Conservation (phyloP, 306 rosid genomes). For the Trifolium repens region DNA sequence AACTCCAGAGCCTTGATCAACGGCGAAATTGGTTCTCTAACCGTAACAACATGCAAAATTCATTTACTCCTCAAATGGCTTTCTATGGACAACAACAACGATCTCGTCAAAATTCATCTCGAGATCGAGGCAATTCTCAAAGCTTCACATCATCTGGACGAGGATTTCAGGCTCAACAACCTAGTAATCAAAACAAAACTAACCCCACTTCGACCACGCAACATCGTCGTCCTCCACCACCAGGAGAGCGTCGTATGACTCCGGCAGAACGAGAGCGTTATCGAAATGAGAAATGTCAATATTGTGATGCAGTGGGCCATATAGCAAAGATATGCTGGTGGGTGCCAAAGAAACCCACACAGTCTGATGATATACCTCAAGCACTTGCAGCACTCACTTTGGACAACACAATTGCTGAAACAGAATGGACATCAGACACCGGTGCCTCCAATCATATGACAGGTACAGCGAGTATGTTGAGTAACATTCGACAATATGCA, state of each 20-base stretch:
- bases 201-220: neutral
- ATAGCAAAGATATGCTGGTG: constrained; percentile 15
- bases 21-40: neutral
- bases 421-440: neutral
- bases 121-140: too few relatives aligned
- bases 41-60: neutral
- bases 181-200: neutral
- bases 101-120: too few relatives aligned
- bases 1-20: neutral
- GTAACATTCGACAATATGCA: neutral
- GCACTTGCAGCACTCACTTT: constrained; percentile 5
- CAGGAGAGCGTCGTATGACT: neutral
- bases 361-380: neutral
- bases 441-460: constrained; percentile 16
- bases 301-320: neutral
- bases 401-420: neutral
- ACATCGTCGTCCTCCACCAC: neutral
- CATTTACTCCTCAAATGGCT: neutral
- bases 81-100: neutral
- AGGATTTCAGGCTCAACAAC: neutral
- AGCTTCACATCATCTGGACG: too few relatives aligned
- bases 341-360: neutral
- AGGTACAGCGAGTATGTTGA: neutral
- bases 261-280: neutral
- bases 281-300: neutral